Evolutionary conservation across 495 filamentous ascomycete genomes (phyloP).

Genomic region (Penicillium lividum): DNA sequence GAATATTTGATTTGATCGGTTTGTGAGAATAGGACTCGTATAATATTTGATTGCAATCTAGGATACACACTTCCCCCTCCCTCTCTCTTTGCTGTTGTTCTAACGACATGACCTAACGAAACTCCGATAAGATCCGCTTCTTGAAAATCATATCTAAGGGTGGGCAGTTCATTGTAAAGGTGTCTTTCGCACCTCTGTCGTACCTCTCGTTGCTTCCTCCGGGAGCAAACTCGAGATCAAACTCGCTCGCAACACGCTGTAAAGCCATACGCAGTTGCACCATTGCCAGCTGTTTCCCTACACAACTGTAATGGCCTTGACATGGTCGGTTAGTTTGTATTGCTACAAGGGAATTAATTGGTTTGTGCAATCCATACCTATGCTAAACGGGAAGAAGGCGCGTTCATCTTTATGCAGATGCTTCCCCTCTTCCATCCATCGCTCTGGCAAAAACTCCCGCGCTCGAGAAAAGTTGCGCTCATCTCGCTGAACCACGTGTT

Average conservation of each 20-base stretch:
- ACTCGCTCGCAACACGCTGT: constrained; percentile 12
- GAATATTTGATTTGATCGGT: no score
- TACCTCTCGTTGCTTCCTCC: constrained; percentile 7
- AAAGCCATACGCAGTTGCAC: constrained; percentile 10
- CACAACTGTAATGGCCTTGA: constrained; percentile 10
- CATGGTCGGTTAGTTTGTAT: neutral
- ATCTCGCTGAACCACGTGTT: constrained; percentile 33
- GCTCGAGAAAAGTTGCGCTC: constrained; percentile 37
- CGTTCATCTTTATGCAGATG: constrained; percentile 41
- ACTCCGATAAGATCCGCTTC: neutral
- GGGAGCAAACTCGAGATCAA: constrained; percentile 12
- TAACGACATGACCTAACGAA: no score
- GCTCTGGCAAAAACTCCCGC: constrained; percentile 55
- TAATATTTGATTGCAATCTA: no score
- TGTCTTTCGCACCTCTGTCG: constrained; percentile 8
- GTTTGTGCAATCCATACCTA: constrained; percentile 29
- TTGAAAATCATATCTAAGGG: constrained; percentile 11
- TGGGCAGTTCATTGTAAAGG: constrained; percentile 12
- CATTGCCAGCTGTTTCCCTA: constrained; percentile 12
- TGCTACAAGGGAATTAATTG: neutral
- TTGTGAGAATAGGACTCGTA: no score
- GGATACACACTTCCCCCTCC: no score
- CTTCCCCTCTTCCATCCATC: constrained; percentile 50
- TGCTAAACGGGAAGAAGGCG: constrained; percentile 54
- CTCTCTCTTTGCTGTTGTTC: no score